These are phyloP conservation scores for Sisymbrium altissimum DNA, from an alignment of 345 rosid genomes.

Conservation along the genomic window DNA sequence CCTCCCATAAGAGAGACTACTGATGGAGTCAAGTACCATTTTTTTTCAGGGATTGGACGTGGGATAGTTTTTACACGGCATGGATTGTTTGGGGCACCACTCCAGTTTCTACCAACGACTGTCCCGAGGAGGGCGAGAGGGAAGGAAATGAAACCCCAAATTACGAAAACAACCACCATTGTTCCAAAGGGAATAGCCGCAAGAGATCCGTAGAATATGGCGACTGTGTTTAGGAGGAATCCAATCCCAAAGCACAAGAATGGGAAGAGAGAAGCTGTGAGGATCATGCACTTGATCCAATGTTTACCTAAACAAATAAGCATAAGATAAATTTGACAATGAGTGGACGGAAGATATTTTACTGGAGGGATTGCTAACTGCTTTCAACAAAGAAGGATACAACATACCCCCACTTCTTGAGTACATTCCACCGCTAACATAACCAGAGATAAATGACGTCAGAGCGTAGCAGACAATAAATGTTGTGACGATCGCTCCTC, in stretches of 20 bases:
- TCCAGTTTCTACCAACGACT: conserved; percentile 92
- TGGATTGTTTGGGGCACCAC: conserved; percentile 95
- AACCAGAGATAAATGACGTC: conserved; percentile 90
- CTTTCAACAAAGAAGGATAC: background rate
- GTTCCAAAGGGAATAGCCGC: conserved; percentile 99
- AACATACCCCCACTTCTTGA: conserved; percentile 85
- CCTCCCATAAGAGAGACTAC: conserved; percentile 95
- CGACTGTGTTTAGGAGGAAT: conserved; percentile 76
- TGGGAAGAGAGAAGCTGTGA: conserved; percentile 92
- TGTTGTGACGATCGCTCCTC: conserved; percentile 43
- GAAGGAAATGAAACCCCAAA: conserved; percentile 96
- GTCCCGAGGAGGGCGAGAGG: conserved; percentile 97
- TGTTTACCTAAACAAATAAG: conserved; percentile 57
- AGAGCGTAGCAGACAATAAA: conserved; percentile 92
- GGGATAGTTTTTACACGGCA: conserved; percentile 98
- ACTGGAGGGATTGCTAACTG: background rate
- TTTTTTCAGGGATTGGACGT: conserved; percentile 95
- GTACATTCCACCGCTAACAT: conserved; percentile 97
- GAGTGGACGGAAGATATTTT: background rate
- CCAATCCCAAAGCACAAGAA: conserved; percentile 95
- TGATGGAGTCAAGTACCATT: conserved; percentile 93
- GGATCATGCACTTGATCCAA: conserved; percentile 97
- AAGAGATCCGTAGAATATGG: conserved; percentile 88
- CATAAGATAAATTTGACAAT: background rate
- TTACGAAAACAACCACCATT: conserved; percentile 85